A percentile compares a stretch with the other conserved stretches of the same genome.
Conservation (phyloP, 2,329 filamentous ascomycete species). For the Paracoccidioides lutzii region DNA sequence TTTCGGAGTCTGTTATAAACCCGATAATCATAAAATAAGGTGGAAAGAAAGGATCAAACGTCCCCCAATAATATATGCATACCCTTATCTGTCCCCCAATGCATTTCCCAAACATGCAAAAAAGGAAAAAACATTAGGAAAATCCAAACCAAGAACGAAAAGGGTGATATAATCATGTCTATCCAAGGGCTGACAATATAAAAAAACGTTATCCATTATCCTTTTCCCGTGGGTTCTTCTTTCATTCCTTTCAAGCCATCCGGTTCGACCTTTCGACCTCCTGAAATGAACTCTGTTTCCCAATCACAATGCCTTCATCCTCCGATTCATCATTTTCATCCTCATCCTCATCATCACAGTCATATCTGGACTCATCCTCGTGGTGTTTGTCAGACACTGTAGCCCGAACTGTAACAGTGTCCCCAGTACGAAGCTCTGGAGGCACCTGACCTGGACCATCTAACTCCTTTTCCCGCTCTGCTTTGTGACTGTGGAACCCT, state of each 20-base stretch:
- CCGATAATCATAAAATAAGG: not conserved
- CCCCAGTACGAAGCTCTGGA: slow-evolving; percentile 29
- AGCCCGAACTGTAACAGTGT: slow-evolving; percentile 27
- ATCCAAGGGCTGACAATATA: not conserved
- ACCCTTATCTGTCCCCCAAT: not conserved
- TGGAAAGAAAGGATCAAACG: not conserved
- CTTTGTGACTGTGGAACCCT: slow-evolving; percentile 15
- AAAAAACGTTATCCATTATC: not conserved
- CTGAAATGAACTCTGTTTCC: slow-evolving; percentile 13
- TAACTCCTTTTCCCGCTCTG: slow-evolving; percentile 18
- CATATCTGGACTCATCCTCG: slow-evolving; percentile 28
- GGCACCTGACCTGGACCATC: slow-evolving; percentile 18
- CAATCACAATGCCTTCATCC: slow-evolving; percentile 31
- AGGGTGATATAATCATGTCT: not conserved
- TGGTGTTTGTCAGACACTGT: slow-evolving; percentile 16
- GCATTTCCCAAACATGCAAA: not conserved
- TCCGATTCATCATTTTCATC: slow-evolving; percentile 28
- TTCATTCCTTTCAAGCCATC: not conserved
- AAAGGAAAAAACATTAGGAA: not conserved
- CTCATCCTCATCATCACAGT: slow-evolving; percentile 31
- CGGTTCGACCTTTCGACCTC: not conserved
- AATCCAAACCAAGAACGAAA: not conserved
- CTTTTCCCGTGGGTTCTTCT: not conserved
- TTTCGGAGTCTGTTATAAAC: not conserved
- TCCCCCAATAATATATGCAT: not conserved